A percentile compares a stretch with the other conserved stretches of the same genome.
phyloP scores from a whole-genome alignment of 1,139 yeast species.

The Scheffersomyces segobiensis region DNA sequence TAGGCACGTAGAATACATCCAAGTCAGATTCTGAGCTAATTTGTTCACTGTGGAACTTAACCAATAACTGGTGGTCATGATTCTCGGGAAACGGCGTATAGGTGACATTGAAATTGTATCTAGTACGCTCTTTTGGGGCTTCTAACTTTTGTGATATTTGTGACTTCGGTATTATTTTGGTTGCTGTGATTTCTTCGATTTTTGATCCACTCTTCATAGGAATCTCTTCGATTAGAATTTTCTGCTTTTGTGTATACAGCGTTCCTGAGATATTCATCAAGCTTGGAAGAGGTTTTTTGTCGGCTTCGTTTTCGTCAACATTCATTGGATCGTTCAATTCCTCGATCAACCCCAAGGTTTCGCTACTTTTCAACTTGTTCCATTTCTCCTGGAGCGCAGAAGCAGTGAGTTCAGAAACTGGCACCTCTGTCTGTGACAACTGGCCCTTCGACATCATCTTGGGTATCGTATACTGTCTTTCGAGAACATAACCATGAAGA shows the following conservation, averaged over 20 bases:
- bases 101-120: slow-evolving; percentile 7
- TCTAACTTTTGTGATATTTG: not conserved
- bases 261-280: slow-evolving; percentile 19
- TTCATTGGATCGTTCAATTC: slow-evolving; percentile 26
- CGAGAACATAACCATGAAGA: slow-evolving; percentile 37
- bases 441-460: slow-evolving; percentile 65
- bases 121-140: not conserved
- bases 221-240: slow-evolving; percentile 4
- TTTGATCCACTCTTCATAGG: slow-evolving; percentile 12
- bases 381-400: slow-evolving; percentile 34
- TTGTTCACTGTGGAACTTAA: not conserved
- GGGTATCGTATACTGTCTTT: slow-evolving; percentile 52
- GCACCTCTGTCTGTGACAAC: slow-evolving; percentile 35
- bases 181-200: not conserved
- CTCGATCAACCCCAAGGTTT: slow-evolving; percentile 42
- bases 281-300: slow-evolving; percentile 14
- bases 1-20: not conserved
- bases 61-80: not conserved
- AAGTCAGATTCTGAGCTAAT: not conserved
- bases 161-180: not conserved
- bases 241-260: slow-evolving; percentile 11
- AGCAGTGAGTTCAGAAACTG: slow-evolving; percentile 30
- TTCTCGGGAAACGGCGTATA: not conserved
- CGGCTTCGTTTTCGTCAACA: slow-evolving; percentile 15
- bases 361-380: slow-evolving; percentile 37